Evolutionary conservation across 495 filamentous ascomycete species (phyloP).

Genomic region (Penicillium lividum): DNA sequence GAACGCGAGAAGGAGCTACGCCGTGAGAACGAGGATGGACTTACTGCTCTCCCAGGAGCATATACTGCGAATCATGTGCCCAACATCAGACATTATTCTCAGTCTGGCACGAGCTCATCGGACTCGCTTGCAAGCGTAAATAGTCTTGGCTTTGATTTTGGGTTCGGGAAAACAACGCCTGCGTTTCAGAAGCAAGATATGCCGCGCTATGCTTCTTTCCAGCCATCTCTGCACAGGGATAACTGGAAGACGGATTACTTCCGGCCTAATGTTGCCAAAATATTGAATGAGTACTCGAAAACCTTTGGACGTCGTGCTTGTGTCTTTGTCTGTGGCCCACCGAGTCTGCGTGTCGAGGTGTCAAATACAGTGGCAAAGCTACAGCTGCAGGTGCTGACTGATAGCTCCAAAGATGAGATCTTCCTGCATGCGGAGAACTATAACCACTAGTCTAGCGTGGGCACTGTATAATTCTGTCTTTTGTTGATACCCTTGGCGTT

Average conservation of each 20-base stretch:
- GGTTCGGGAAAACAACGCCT: slow-evolving; percentile 23
- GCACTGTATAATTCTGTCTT: slow-evolving; percentile 1
- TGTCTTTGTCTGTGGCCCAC: slow-evolving; percentile 91
- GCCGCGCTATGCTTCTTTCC: slow-evolving; percentile 80
- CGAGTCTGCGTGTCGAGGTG: slow-evolving; percentile 83
- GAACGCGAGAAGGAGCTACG: slow-evolving; percentile 78
- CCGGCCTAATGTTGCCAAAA: slow-evolving; percentile 82
- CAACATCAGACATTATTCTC: slow-evolving; percentile 20
- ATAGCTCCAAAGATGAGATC: slow-evolving; percentile 80
- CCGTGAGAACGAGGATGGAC: slow-evolving; percentile 81
- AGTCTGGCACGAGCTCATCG: slow-evolving; percentile 10
- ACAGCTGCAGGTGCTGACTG: slow-evolving; percentile 78
- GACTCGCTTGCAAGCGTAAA: slow-evolving; percentile 3
- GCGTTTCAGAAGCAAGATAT: slow-evolving; percentile 36
- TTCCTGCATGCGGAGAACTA: slow-evolving; percentile 96
- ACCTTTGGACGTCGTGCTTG: slow-evolving; percentile 82
- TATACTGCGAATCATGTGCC: slow-evolving; percentile 26
- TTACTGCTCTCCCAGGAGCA: slow-evolving; percentile 72
- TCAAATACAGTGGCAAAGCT: slow-evolving; percentile 77
- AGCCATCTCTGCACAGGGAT: slow-evolving; percentile 64
- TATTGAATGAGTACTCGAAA: slow-evolving; percentile 76
- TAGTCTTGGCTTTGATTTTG: slow-evolving; percentile 35
- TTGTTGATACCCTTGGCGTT: slow-evolving; percentile 21
- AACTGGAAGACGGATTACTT: slow-evolving; percentile 92
- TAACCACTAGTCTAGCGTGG: slow-evolving; percentile 56